A percentile compares a stretch with the other conserved stretches of the same genome.
phyloP scores from a whole-genome alignment of 192 early-diverging fungal genomes.

The Haplosporangium gracile region DNA sequence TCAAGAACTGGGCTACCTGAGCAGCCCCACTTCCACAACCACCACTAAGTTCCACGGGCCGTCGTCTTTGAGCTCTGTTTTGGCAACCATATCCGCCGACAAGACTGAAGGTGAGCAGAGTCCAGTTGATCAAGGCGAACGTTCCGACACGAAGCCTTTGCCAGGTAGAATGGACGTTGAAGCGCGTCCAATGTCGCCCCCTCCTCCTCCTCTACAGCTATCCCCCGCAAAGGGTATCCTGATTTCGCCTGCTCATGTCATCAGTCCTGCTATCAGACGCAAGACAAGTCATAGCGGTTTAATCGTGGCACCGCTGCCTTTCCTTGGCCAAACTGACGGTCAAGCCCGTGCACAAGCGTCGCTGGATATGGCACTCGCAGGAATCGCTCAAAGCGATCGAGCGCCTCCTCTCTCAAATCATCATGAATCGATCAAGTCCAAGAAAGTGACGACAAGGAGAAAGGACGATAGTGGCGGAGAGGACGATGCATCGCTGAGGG shows the following conservation, averaged over 20 bases:
- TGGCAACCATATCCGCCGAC: not conserved
- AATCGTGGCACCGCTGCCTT: not conserved
- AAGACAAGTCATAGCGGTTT: not conserved
- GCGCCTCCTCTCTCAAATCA: not conserved
- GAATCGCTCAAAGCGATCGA: not conserved
- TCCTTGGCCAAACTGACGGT: not conserved
- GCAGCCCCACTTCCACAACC: not conserved
- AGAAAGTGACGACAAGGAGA: not conserved
- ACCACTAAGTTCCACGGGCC: not conserved
- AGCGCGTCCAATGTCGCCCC: not conserved
- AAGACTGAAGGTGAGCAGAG: not conserved
- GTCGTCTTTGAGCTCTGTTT: not conserved
- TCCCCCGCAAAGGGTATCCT: not conserved
- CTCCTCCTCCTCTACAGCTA: not conserved
- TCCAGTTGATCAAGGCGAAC: not conserved
- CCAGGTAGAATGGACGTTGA: not conserved
- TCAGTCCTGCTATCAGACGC: not conserved
- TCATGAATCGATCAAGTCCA: not conserved
- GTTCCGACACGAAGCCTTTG: not conserved
- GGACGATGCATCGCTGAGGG: not conserved
- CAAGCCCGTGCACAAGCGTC: not conserved
- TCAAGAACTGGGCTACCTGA: conserved; percentile 12
- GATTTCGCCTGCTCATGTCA: not conserved
- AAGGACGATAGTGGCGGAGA: not conserved
- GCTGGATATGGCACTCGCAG: not conserved